A percentile compares a stretch with the other conserved stretches of the same genome.
Conservation (phyloP, 495 filamentous ascomycete genomes). For the Penicillium soppii region DNA sequence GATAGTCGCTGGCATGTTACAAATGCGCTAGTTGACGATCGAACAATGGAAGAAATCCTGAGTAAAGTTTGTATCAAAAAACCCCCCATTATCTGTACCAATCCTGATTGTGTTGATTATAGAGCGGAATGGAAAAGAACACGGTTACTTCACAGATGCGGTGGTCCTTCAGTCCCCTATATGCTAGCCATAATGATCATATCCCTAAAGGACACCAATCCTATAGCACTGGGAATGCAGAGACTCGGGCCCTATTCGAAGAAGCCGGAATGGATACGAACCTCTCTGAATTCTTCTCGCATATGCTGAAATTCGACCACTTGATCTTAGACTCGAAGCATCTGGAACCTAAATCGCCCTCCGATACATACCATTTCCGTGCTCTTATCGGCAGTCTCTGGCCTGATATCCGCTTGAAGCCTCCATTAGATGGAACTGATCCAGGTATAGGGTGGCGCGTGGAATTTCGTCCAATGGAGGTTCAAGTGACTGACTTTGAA, state of each 20-base stretch:
- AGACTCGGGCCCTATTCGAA: not conserved
- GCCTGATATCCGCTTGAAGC: slow-evolving; percentile 46
- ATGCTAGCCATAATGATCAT: not conserved
- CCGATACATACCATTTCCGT: slow-evolving; percentile 81
- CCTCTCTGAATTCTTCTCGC: not conserved
- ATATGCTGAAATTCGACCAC: not conserved
- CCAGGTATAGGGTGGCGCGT: not conserved
- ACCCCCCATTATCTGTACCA: slow-evolving; percentile 61
- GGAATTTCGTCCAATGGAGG: slow-evolving; percentile 3
- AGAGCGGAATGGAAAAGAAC: slow-evolving; percentile 69
- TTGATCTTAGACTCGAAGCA: not conserved
- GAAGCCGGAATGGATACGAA: not conserved
- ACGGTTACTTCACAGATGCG: slow-evolving; percentile 25
- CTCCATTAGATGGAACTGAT: not conserved
- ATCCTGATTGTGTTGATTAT: slow-evolving; percentile 55
- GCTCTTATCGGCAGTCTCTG: slow-evolving; percentile 81
- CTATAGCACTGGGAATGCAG: not conserved
- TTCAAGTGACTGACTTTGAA: not conserved
- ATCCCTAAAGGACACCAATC: not conserved
- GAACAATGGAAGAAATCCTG: slow-evolving; percentile 67
- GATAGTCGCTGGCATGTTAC: slow-evolving; percentile 94
- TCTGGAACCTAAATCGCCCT: slow-evolving; percentile 5
- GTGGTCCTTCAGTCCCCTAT: not conserved
- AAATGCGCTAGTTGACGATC: slow-evolving; percentile 78
- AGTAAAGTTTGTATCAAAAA: slow-evolving; percentile 18